These are phyloP conservation scores for Aquilaria sinensis DNA, from an alignment of 345 rosid species.

Conservation along the genomic window DNA sequence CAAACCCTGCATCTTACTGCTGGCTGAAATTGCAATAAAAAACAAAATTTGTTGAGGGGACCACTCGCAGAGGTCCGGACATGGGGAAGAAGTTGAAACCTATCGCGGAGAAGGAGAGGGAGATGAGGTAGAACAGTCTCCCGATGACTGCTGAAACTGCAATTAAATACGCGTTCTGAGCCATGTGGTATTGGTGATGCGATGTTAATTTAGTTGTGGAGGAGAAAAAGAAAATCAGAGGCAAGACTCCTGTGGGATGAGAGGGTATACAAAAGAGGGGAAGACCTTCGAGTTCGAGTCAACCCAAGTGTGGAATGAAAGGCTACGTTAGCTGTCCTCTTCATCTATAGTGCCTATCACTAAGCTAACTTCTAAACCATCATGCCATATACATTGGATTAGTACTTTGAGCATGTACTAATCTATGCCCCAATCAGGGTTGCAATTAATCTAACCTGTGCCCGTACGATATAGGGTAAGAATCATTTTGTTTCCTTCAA, in stretches of 20 bases:
- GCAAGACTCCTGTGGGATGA: not conserved
- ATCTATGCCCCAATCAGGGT: no score
- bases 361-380: no score
- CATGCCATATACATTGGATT: no score
- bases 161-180: slow-evolving; percentile 8
- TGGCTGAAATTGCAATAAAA: not conserved
- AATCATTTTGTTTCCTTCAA: no score
- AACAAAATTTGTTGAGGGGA: not conserved
- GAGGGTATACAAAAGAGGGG: not conserved
- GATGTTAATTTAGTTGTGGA: not conserved
- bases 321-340: no score
- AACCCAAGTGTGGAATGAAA: no score
- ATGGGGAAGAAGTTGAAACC: slow-evolving; percentile 10
- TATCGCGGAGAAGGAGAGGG: slow-evolving; percentile 18
- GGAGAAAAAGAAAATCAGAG: slow-evolving; percentile 7
- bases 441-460: no score
- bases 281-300: no score
- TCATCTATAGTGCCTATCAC: no score
- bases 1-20: not conserved
- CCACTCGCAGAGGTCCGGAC: no score
- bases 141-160: slow-evolving; percentile 12
- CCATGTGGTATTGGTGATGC: not conserved
- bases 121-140: slow-evolving; percentile 16
- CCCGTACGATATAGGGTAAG: no score
- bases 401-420: no score